Base-by-base conservation (phyloP, 148 eudicot genomes). In the Dianthus caryophyllus region DNA sequence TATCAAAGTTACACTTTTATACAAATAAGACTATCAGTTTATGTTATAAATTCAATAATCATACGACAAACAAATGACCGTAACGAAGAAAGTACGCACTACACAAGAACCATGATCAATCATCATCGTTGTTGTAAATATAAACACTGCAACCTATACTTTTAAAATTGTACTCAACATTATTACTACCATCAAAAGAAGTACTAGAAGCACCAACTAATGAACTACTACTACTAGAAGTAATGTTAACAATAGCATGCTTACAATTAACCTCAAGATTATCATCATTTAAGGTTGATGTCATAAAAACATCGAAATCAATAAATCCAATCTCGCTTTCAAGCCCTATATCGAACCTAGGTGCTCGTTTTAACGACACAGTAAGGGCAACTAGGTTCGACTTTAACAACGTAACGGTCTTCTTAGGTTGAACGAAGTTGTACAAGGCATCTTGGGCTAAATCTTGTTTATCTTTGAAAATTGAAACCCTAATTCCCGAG, bases 221-320 rank as follows among this genome's bases (percentile, higher is more conserved):
- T 2, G 3, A 12, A 38, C 11, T 18, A 65, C 6, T 18, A 20
- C 38, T 0, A 67, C 18, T 33, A 1, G 61, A 18, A 54, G 62
- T 72, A 22, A 72, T 31, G 65, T 72, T 65, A 14, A 72, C 70
- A 21, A 72, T n/a, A 1, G 25, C 75, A 17, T 65, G 58, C 14
- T 18, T 17, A 72, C 75, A 72, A 56, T 30, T 43, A 43, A 64
- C 75, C 25, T 56, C 47, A 61, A 72, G 33, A 55, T 31, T 30
- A 6, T n/a, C 9, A 8, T 21, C 14, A 55, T 56, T 31, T 17
- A 65, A 8, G 4, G 2, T 12, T 4, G 69, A 52, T 9, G 64
- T 64, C 64, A 72, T 54, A 44, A 17, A 31, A 46, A 72, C 75
- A 44, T 72, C 46, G 21, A 72, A 64, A 64, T 54, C 55, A 64